Evolutionary conservation across 2,329 filamentous ascomycete species (phyloP).

Genomic region (Aureobasidium vineae): DNA sequence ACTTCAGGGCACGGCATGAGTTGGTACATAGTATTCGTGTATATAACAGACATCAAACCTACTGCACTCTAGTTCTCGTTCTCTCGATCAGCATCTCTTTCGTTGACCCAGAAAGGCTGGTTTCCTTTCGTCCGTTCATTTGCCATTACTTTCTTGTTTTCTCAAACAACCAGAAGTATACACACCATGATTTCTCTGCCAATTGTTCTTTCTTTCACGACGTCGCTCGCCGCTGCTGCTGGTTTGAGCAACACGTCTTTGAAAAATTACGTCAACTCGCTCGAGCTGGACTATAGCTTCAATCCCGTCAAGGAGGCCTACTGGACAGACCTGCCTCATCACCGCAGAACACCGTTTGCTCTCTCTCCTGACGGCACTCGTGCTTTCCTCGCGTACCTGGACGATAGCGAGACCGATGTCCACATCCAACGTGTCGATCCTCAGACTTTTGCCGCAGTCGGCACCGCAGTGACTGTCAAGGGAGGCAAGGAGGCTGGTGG

Average conservation of each 20-base stretch:
- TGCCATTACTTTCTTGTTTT: background rate
- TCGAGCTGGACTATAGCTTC: conserved; percentile 54
- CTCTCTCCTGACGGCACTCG: conserved; percentile 59
- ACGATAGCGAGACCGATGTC: conserved; percentile 55
- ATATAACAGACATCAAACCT: background rate
- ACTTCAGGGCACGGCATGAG: background rate
- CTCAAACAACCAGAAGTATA: background rate
- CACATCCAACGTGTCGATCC: conserved; percentile 59
- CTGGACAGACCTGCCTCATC: conserved; percentile 61
- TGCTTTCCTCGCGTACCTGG: conserved; percentile 61
- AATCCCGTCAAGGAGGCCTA: conserved; percentile 60
- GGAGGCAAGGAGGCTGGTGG: conserved; percentile 60
- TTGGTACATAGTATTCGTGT: background rate
- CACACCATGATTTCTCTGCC: conserved; percentile 27
- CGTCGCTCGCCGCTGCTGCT: conserved; percentile 38
- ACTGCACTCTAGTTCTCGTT: background rate
- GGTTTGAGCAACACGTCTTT: conserved; percentile 45
- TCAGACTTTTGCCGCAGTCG: conserved; percentile 54
- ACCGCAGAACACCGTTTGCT: conserved; percentile 62
- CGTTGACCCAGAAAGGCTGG: background rate
- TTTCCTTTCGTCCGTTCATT: conserved; percentile 19
- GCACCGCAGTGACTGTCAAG: conserved; percentile 52
- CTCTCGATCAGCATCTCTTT: background rate
- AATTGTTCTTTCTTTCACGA: conserved; percentile 32
- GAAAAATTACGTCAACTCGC: conserved; percentile 44